These are phyloP conservation scores for Nidula niveotomentosa DNA, from an alignment of 1,284 basidiomycete species.

Conservation along the genomic window DNA sequence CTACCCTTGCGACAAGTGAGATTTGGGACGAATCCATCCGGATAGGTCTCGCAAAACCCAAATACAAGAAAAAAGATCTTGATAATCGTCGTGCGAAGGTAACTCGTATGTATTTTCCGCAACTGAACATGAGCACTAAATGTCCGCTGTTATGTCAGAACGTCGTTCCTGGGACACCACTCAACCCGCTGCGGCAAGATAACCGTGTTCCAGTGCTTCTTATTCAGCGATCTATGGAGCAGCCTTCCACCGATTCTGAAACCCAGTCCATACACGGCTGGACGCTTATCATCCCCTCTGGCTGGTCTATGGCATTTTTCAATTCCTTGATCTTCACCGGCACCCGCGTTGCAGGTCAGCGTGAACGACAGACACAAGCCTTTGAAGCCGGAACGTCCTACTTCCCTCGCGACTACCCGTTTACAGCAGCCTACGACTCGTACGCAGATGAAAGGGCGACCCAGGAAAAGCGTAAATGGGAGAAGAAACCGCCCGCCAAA, in stretches of 20 bases:
- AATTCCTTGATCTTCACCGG: constrained; percentile 79
- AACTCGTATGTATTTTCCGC: constrained; percentile 7
- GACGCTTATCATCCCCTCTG: constrained; percentile 80
- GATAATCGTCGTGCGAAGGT: constrained; percentile 80
- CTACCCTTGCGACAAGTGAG: constrained; percentile 57
- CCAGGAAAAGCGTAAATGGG: constrained; percentile 67
- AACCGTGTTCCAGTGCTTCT: constrained; percentile 81
- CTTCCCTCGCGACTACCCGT: constrained; percentile 84
- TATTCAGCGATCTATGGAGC: constrained; percentile 74
- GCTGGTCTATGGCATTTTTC: constrained; percentile 89
- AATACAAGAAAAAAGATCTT: constrained; percentile 80
- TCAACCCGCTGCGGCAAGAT: constrained; percentile 70
- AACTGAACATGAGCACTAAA: not conserved
- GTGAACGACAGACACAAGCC: constrained; percentile 72
- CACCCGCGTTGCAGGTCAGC: constrained; percentile 79
- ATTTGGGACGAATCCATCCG: constrained; percentile 73
- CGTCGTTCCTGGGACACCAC: constrained; percentile 71
- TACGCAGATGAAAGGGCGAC: constrained; percentile 47
- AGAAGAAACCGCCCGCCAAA: constrained; percentile 83
- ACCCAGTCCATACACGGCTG: constrained; percentile 69
- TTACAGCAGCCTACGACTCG: constrained; percentile 48
- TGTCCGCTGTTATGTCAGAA: constrained; percentile 40
- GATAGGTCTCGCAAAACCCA: constrained; percentile 54
- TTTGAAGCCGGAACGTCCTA: constrained; percentile 75
- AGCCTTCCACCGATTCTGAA: constrained; percentile 25